Conservation (phyloP, 164 flowering plant species). For the Santalum album region DNA sequence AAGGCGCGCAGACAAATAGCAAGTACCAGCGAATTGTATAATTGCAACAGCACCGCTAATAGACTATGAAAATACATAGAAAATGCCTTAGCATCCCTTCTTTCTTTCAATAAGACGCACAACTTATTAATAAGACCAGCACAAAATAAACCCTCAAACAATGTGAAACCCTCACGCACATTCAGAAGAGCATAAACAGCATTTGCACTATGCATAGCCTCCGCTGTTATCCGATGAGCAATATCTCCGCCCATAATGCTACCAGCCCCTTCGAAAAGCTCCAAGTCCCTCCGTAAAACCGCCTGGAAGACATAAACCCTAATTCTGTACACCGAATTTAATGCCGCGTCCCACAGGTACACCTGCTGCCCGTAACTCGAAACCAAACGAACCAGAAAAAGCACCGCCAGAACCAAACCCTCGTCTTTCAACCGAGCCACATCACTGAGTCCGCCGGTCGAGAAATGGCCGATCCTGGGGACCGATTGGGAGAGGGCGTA, state of each 20-base stretch:
- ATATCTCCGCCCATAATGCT: slow-evolving; percentile 66
- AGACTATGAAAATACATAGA: too few species aligned
- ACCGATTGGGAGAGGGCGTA: slow-evolving; percentile 58
- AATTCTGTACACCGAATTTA: slow-evolving; percentile 39
- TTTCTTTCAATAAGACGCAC: too few species aligned
- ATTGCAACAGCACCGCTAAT: too few species aligned
- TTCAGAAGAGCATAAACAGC: slow-evolving; percentile 64
- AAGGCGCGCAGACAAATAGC: too few species aligned
- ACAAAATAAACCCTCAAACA: background rate
- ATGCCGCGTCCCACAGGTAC: slow-evolving; percentile 82
- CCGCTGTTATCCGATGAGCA: slow-evolving; percentile 80
- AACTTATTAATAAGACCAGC: background rate
- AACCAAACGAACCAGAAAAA: slow-evolving; percentile 37
- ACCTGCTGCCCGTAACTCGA: slow-evolving; percentile 73
- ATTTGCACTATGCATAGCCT: slow-evolving; percentile 78
- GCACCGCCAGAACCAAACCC: slow-evolving; percentile 35
- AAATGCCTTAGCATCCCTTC: too few species aligned
- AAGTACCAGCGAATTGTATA: too few species aligned
- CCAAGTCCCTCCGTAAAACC: slow-evolving; percentile 74
- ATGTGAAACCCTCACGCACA: slow-evolving; percentile 29
- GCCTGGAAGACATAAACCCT: slow-evolving; percentile 51
- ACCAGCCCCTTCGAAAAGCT: slow-evolving; percentile 58
- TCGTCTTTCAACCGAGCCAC: slow-evolving; percentile 20
- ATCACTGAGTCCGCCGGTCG: slow-evolving; percentile 18
- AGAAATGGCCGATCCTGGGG: slow-evolving; percentile 43